Percentiles rank a stretch among this genome's conserved stretches.
Conservation (phyloP, 208 protist species). For the Kentomonas sorsogonicus region DNA sequence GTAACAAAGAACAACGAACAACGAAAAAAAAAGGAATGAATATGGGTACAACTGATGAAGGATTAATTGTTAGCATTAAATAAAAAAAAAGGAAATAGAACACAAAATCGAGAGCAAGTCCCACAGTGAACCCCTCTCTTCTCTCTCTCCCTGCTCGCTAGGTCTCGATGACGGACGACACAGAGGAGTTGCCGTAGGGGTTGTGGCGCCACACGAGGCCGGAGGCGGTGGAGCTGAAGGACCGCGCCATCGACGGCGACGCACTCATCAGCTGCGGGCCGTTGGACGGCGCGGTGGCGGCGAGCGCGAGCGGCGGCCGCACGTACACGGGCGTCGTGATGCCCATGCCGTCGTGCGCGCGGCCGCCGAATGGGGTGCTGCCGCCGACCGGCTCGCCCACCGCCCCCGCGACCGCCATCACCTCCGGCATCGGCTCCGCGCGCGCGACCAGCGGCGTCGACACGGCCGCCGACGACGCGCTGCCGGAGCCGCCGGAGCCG, state of each 20-base stretch:
- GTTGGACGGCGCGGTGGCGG: slow-evolving; percentile 26
- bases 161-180: slow-evolving; percentile 65
- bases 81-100: slow-evolving; percentile 15
- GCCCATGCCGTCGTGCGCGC: neutral
- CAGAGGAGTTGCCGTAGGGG: slow-evolving; percentile 54
- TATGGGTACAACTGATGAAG: neutral
- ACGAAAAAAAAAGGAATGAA: slow-evolving; percentile 1
- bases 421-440: too few species aligned
- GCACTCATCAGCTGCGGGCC: slow-evolving; percentile 24
- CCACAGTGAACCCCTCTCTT: too few species aligned
- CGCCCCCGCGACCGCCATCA: neutral
- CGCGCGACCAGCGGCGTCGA: neutral
- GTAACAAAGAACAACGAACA: too few species aligned
- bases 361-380: neutral
- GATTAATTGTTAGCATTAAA: too few species aligned
- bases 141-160: slow-evolving; percentile 11
- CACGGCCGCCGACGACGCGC: neutral
- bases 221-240: slow-evolving; percentile 56
- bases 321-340: neutral
- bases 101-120: too few species aligned
- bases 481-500: neutral
- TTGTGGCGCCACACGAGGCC: slow-evolving; percentile 80
- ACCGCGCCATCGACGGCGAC: slow-evolving; percentile 44
- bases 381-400: neutral
- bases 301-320: slow-evolving; percentile 15